Evolutionary conservation across 352 stramenopile genomes (phyloP).

Genomic region (Peronosclerospora sorghi): DNA sequence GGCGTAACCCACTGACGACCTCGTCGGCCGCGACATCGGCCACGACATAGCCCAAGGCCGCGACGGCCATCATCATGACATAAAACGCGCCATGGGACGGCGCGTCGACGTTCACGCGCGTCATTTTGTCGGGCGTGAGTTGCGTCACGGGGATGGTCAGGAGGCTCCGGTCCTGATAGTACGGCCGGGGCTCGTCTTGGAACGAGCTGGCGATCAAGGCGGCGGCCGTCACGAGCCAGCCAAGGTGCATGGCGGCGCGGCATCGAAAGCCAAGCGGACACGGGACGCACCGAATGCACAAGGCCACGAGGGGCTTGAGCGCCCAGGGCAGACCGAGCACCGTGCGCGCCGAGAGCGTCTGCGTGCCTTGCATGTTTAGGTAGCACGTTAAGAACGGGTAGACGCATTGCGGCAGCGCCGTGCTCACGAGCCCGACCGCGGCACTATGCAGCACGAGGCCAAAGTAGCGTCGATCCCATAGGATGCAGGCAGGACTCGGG

Average conservation of each 20-base stretch:
- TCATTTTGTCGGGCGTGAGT: too few relatives aligned
- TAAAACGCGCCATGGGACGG: slow-evolving; percentile 32
- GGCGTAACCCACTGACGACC: slow-evolving; percentile 13
- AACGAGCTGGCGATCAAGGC: slow-evolving; percentile 26
- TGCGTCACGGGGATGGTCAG: slow-evolving; percentile 15
- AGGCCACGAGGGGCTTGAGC: slow-evolving; percentile 35
- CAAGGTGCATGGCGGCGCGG: slow-evolving; percentile 27
- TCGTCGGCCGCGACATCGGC: slow-evolving; percentile 67
- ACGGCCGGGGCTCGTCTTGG: slow-evolving; percentile 31
- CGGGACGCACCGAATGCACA: slow-evolving; percentile 29
- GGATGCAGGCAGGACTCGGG: too few relatives aligned
- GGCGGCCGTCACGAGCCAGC: slow-evolving; percentile 26
- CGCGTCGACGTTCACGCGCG: slow-evolving; percentile 31
- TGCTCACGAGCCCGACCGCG: slow-evolving; percentile 42
- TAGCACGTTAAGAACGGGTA: slow-evolving; percentile 60
- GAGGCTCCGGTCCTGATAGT: slow-evolving; percentile 27
- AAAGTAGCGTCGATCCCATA: slow-evolving; percentile 32
- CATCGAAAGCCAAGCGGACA: slow-evolving; percentile 11
- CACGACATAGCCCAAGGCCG: slow-evolving; percentile 63
- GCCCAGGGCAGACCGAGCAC: slow-evolving; percentile 41
- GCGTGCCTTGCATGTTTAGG: slow-evolving; percentile 59
- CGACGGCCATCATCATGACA: slow-evolving; percentile 54
- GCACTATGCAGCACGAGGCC: slow-evolving; percentile 43
- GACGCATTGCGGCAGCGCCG: slow-evolving; percentile 33
- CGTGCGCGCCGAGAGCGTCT: slow-evolving; percentile 38